Base-by-base conservation (phyloP, 2,329 filamentous ascomycete genomes). In the Fusarium devonianum region DNA sequence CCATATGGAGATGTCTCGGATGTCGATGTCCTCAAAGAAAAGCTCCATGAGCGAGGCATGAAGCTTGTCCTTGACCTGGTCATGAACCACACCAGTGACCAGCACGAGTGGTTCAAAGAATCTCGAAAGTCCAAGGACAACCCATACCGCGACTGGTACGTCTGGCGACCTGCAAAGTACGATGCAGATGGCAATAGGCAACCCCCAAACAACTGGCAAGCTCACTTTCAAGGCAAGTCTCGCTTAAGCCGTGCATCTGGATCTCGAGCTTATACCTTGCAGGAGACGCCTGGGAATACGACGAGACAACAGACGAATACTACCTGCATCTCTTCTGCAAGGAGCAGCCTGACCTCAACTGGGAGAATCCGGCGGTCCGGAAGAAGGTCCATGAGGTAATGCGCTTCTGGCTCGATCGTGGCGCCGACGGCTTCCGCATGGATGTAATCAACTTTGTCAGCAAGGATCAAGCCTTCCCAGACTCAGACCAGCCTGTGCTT, bases 321-420 rank as follows among this genome's bases (percentile, higher is more conserved):
- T 82, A 89, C 64, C 81, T 91, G 2, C 82, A 84, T 54, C 78
- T 92, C 21, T 92, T 89, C 69, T 82, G 82, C 30, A 79, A 78
- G 4, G 82, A 87, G 58, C 88, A 91, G 66, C 88, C 89, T 0
- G 89, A 92, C 58, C 79, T 92, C 29, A 92, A 92, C 72, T 92
- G 88, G 88, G 86, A 90, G 65, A 86, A 87, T 61, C 77, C 78
- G 0, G 78, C 79, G 1, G 84, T 89, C 3, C 80, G 87, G 23
- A 71, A 80, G 45, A 86, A 85, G 2, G 84, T 89, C 2, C 86
- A 90, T 67, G 76, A 85, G 29, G 79, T 85, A 16, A 86, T 90
- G 77, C 78, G 80, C 16, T 92, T 91, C 71, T 92, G 88, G 88
- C 79, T 91, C 2, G 77, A 88, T 53, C 81, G 82, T 28, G 87